phyloP scores from a whole-genome alignment of 495 filamentous ascomycete genomes.

The Aspergillus homomorphus region DNA sequence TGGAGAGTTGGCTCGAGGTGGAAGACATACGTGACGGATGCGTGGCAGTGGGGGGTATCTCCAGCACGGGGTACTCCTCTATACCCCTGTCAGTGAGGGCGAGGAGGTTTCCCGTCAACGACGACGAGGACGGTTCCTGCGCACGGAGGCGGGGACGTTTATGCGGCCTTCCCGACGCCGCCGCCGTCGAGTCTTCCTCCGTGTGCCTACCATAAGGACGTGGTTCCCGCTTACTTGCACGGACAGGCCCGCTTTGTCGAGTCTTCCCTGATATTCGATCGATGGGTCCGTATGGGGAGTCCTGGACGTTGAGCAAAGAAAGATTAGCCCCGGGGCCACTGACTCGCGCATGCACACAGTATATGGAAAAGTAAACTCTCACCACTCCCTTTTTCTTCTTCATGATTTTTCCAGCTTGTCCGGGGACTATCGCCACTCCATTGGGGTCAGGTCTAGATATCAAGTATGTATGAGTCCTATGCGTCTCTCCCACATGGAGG shows the following conservation, averaged over 20 bases:
- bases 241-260: conserved; percentile 40
- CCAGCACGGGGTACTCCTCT: conserved; percentile 14
- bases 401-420: conserved; percentile 14
- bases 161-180: conserved; percentile 23
- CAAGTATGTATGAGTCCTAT: not conserved
- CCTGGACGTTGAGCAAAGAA: conserved; percentile 1
- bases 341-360: too few relatives aligned
- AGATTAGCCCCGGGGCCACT: too few relatives aligned
- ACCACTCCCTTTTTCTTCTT: conserved; percentile 14
- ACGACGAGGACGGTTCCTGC: conserved; percentile 1
- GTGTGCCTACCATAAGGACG: conserved; percentile 2
- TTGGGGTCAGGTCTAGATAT: not conserved
- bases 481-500: not conserved
- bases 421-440: conserved; percentile 23
- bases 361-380: not conserved
- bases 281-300: conserved; percentile 23
- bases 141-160: conserved; percentile 34
- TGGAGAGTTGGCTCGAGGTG: conserved; percentile 20
- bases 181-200: conserved; percentile 14
- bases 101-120: not conserved
- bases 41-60: conserved; percentile 9
- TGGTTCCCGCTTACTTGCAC: conserved; percentile 26
- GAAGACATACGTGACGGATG: conserved; percentile 19
- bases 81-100: conserved; percentile 17
- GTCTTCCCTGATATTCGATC: conserved; percentile 31